Percentiles rank a stretch among this genome's conserved stretches.
Evolutionary conservation across 2,329 filamentous ascomycete species (phyloP).

Genomic region (Cephalotrichum gorgonifer): DNA sequence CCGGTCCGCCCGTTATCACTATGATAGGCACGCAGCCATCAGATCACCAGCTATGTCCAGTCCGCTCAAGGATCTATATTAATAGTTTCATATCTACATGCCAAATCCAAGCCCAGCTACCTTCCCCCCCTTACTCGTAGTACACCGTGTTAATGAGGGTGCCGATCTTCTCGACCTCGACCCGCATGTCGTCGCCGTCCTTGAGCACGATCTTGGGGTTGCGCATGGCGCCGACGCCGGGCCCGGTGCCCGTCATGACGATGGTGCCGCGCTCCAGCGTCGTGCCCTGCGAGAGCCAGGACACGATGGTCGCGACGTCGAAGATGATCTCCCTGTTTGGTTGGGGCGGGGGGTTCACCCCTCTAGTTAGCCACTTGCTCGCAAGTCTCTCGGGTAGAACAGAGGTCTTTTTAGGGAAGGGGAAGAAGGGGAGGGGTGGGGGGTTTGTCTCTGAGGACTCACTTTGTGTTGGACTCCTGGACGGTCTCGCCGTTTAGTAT

Average conservation of each 20-base stretch:
- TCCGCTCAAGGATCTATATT: neutral
- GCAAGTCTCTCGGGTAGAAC: neutral
- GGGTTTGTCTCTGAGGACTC: constrained; percentile 16
- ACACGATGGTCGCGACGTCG: constrained; percentile 45
- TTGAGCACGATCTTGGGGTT: constrained; percentile 25
- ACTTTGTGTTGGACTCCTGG: constrained; percentile 43
- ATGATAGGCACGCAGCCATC: neutral
- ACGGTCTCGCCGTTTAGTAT: constrained; percentile 48
- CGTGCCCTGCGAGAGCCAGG: constrained; percentile 50
- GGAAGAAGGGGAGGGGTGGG: neutral
- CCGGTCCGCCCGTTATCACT: too few relatives aligned
- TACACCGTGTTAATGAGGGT: constrained; percentile 24
- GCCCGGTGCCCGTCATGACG: constrained; percentile 53
- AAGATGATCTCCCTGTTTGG: constrained; percentile 45
- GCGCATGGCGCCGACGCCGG: constrained; percentile 29
- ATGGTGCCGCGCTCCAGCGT: constrained; percentile 54
- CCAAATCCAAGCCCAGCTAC: too few relatives aligned
- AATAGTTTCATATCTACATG: neutral
- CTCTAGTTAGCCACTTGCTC: neutral
- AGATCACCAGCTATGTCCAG: neutral
- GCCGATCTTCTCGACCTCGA: constrained; percentile 25
- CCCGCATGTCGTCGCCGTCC: constrained; percentile 24
- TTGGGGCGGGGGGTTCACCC: too few relatives aligned
- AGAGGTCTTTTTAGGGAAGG: too few relatives aligned
- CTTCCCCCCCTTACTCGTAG: constrained; percentile 19